Base-by-base conservation (phyloP, 2,329 filamentous ascomycete genomes). In the Fusarium chuoi region DNA sequence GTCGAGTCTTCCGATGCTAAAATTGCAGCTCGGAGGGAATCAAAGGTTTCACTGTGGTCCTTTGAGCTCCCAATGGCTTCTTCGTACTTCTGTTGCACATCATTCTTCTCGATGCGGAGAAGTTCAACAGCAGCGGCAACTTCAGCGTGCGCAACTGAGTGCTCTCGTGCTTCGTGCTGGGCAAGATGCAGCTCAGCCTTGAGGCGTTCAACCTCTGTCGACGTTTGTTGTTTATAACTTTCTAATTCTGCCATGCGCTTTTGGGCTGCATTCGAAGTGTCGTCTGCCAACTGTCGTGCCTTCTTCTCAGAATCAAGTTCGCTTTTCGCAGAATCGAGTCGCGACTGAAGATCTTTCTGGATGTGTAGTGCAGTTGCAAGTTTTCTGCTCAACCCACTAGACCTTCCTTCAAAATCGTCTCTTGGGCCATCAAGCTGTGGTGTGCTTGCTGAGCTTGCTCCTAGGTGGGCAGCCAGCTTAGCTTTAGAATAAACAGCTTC, bases 401-500 rank as follows among this genome's bases (percentile, higher is more conserved):
- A 88, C 42, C 83, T 77, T 14, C 75, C 77, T 11, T 77, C 75
- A 35, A 94, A 90, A 57, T 93, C 91, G 20, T 88, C 88, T 42
- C 90, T 86, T 56, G 89, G 89, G 20, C 82, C 87, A 51, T 91
- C 90, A 6, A 89, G 81, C 78, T 90, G 87, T 63, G 92, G 84
- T 45, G 90, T 88, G 78, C 87, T 87, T 46, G 86, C 86, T 58
- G 90, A 88, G 76, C 92, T 94, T 62, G 90, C 88, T 42, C 89
- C 91, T 7, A 82, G 78, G 72, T 95, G 92, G 13, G 95, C 95
- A 36, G 95, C 95, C 58, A 98, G 86, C 80, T 94, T 98, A 6
- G 97, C 95, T 80, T 97, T 98, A 39, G 95, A 94, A 82, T 98
- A 98, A 1, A 96, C 93, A 2, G 96, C 96, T 84, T 99, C 97